Evolutionary conservation across 371 early-diverging fungal species (phyloP), one percentile per base, ranked within the genome.

Genomic region (Mucor velutinosus): DNA sequence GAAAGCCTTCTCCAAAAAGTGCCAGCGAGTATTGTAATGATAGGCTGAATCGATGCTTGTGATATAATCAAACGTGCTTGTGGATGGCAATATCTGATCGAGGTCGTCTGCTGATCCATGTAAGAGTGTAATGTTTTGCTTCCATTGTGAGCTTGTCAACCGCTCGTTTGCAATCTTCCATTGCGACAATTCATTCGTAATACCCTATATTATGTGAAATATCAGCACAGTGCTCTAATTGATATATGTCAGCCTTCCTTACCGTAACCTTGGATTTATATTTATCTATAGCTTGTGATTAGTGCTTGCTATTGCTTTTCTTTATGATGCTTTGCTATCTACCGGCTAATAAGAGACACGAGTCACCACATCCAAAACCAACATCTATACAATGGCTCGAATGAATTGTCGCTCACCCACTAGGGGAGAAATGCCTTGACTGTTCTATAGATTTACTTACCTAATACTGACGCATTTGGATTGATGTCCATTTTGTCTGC

Each of bases 11-110:
- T 69, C 64, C 8, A 88, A 62, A 33, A 88, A 88, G 4, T 70
- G 47, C 70, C 79, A 80, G 1, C 87, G 84, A 0, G 88, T 86
- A 30, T 73, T 64, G 66, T 80, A 88, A 49, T 88, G 88, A 39
- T 86, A 86, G 0, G 88, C 88, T 0, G 87, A 83, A 64, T 88
- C 88, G 37, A 88, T 81, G 4, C 81, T 80, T 14, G 85, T 6
- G 11, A 88, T 77, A 69, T 78, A 74, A 47, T 84, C 80, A 58
- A 76, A 85, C 5, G 32, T 45, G 1, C 51, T 12, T 1, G 6
- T 23, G 1, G 64, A 12, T 19, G 60, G 6, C 6, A 72, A 27
- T 70, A 32, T 23, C 7, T 53, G 15, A 14, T 70, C 25, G 12
- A 80, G 37, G 32, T 75, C 58, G 14, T 75, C 74, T 1, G 84